These are phyloP conservation scores for Arthrocladium fulminans DNA, from an alignment of 2,329 filamentous ascomycete species.

Conservation along the genomic window DNA sequence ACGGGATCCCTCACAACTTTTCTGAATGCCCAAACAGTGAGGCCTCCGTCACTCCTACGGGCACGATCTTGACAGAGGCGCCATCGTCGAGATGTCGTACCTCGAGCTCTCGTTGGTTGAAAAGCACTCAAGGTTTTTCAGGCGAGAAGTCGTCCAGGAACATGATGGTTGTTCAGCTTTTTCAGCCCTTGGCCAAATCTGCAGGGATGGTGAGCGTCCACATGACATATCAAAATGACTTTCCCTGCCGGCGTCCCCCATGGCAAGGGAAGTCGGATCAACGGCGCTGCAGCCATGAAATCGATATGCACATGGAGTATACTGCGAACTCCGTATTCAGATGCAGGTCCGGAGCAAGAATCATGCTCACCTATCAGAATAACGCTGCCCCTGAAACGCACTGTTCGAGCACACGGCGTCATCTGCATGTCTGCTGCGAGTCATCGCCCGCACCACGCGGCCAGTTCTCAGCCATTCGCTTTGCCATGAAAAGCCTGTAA, in stretches of 20 bases:
- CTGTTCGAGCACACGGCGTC: neutral
- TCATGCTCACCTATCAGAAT: slow-evolving; percentile 3
- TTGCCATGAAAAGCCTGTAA: neutral
- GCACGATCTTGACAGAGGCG: neutral
- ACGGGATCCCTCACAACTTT: neutral
- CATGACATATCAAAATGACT: neutral
- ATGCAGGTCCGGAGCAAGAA: neutral
- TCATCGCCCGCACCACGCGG: slow-evolving; percentile 6
- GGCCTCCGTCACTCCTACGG: neutral
- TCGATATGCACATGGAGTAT: neutral
- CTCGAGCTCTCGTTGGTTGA: neutral
- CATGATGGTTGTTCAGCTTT: slow-evolving; percentile 3
- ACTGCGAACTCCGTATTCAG: neutral
- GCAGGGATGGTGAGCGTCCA: neutral
- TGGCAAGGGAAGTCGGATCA: neutral
- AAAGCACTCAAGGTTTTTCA: neutral
- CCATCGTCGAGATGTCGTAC: neutral
- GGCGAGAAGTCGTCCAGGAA: neutral
- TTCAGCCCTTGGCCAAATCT: neutral
- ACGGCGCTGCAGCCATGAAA: neutral
- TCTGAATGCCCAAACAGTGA: slow-evolving; percentile 8
- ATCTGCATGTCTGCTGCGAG: neutral
- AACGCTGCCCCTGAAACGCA: slow-evolving; percentile 6
- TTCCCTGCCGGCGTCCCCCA: neutral
- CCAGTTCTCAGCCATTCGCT: slow-evolving; percentile 2